Evolutionary conservation across 495 filamentous ascomycete genomes (phyloP), one percentile per base, ranked within the genome.

Genomic region (Apodospora peruviana): DNA sequence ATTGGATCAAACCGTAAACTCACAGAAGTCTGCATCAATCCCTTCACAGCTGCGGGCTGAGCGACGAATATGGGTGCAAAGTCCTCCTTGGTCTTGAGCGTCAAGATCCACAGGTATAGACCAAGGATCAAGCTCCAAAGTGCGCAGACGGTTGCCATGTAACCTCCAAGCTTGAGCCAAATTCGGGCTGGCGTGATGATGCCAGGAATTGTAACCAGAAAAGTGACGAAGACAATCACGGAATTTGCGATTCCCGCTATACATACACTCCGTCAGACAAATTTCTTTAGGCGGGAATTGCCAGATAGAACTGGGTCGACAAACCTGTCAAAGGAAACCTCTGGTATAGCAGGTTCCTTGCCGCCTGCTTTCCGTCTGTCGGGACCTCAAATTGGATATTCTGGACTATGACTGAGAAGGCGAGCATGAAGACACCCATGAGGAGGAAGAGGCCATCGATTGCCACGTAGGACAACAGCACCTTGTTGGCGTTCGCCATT

Each of bases 71-170:
- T 65, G 0, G 58, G 56, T 35, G 59, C 59, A 51, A 87, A 74
- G 34, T 79, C 78, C 3, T 69, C 65, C 51, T 81, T 74, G 22
- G 81, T 82, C 58, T 71, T 75, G 47, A 90, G 71, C 2, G 86
- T 90, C 45, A 78, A 61, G 52, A 87, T 76, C 86, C 86, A 90
- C 46, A 88, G 66, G 29, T 74, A 69, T 42, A 90, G 59, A 19
- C 86, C 86, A 5, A 88, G 62, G 40, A 76, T 57, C 56, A 88
- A 65, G 22, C 80, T 87, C 63, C 85, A 86, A 24, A 82, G 37
- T 9, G 72, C 73, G 65, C 77, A 83, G 43, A 81, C 53, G 23
- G 82, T 72, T 4, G 84, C 67, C 53, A 86, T 64, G 67, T 74
- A 83, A 23, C 70, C 74, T 45, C 81, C 77, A 7, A 80, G 48